Evolutionary conservation across 257 asterid genomes (phyloP).

Genomic region (Mentha longifolia): DNA sequence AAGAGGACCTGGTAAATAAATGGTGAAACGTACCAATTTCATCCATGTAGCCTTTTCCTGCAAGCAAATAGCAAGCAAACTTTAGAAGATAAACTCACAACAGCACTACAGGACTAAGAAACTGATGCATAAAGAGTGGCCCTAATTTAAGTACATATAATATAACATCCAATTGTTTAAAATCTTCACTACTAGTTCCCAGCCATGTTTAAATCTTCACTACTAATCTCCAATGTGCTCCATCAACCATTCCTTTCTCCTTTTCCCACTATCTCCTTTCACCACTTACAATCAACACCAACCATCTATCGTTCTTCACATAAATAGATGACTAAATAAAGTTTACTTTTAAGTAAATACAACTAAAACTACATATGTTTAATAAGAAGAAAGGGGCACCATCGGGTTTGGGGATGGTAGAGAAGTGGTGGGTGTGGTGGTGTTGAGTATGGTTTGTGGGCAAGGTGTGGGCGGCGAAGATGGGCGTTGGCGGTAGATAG

Average conservation of each 20-base stretch:
- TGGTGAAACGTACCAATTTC: conserved; percentile 55
- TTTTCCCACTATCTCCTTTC: neutral
- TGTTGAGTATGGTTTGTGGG: too few species aligned
- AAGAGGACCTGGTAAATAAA: neutral
- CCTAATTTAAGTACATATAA: neutral
- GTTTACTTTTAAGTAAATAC: neutral
- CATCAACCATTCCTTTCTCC: neutral
- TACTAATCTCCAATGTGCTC: neutral
- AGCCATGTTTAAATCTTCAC: neutral
- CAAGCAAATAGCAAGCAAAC: conserved; percentile 42
- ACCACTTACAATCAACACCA: neutral
- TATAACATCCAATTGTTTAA: neutral
- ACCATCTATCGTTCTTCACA: neutral
- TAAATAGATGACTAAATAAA: neutral
- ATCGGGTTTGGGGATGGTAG: too few species aligned
- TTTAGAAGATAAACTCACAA: conserved; percentile 30
- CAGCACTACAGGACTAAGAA: conserved; percentile 12
- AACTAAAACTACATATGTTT: neutral
- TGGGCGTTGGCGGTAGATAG: too few species aligned
- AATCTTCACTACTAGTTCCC: neutral
- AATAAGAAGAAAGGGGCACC: neutral
- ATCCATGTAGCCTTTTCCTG: conserved; percentile 75
- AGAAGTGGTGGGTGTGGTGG: too few species aligned
- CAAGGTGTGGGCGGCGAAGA: too few species aligned
- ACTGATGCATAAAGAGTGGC: neutral